Evolutionary conservation across 495 filamentous ascomycete genomes (phyloP), one percentile per base, ranked within the genome.

Genomic region (Penicillium verhagenii): DNA sequence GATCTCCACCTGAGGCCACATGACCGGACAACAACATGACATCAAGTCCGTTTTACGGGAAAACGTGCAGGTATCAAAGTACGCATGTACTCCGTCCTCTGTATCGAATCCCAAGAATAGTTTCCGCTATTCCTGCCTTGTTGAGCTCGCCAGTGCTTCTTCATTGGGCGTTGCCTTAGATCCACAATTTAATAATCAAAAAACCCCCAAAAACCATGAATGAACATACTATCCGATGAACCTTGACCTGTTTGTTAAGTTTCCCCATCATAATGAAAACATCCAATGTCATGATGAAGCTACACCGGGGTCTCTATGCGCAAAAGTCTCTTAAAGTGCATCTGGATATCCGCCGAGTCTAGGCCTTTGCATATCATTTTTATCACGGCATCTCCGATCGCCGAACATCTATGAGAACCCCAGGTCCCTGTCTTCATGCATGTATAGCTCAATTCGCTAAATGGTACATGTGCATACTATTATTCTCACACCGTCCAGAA

Each of bases 241-340:
- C 33, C 11, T 35, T 6, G 3, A 11, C 9, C 0, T 31, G 28
- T 21, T 38, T 20, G 21, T 35, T 31, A 31, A 40, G n/a, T 8
- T 21, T 23, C 20, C 37, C 31, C 49, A 47, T 54, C 47, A 57
- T 61, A 46, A 61, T 64, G 54, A 54, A 61, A 58, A 33, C 47
- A 52, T 47, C 26, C 56, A 60, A 14, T 53, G 58, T 64, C 61
- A 58, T 61, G n/a, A 52, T 58, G 52, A 58, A 49, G 50, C 52
- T 26, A 33, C 18, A 43, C 21, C 50, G 50, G 50, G 48, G 47
- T 39, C 7, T 16, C 38, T 19, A 40, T 40, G 39, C 44, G n/a
- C 31, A 31, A 52, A 52, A 25, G 24, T 24, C 35, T 37, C 37
- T 43, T 14, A 37, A 38, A 33, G 8, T 20, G 5, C 18, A 44